Conservation (phyloP, 2,329 filamentous ascomycete species). For the Penicillium freii region DNA sequence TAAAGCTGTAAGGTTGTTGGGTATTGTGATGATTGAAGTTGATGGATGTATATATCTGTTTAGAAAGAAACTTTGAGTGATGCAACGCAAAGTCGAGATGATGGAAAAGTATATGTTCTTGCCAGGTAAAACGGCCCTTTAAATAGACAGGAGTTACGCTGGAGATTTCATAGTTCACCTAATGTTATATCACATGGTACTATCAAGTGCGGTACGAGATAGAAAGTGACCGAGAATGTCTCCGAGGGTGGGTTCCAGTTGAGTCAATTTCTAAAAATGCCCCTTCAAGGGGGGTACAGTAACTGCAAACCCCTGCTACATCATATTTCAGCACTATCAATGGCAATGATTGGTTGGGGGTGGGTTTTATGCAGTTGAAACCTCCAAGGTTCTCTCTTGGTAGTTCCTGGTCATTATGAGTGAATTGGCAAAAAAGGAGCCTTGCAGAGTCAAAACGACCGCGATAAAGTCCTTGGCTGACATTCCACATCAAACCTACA, state of each 20-base stretch:
- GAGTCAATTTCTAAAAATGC: background rate
- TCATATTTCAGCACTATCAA: background rate
- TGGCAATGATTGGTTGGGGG: background rate
- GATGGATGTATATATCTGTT: background rate
- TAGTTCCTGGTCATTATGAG: background rate
- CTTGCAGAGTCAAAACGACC: background rate
- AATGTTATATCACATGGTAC: background rate
- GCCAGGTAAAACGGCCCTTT: background rate
- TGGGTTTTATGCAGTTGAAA: background rate
- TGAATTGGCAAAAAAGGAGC: background rate
- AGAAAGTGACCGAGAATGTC: constrained; percentile 26
- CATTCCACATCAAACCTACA: rapidly evolving
- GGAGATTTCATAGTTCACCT: no score
- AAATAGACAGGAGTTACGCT: background rate
- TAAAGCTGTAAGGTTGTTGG: background rate
- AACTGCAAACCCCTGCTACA: background rate
- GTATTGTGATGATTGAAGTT: background rate
- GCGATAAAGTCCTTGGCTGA: no score
- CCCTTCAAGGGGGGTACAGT: background rate
- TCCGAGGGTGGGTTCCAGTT: constrained; percentile 9
- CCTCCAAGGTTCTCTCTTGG: background rate
- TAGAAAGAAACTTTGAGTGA: background rate
- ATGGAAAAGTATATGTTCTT: background rate
- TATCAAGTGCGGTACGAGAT: background rate
- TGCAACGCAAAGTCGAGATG: background rate